These are phyloP conservation scores for Nannizzia gypsea DNA, from an alignment of 2,329 filamentous ascomycete genomes.

Conservation along the genomic window DNA sequence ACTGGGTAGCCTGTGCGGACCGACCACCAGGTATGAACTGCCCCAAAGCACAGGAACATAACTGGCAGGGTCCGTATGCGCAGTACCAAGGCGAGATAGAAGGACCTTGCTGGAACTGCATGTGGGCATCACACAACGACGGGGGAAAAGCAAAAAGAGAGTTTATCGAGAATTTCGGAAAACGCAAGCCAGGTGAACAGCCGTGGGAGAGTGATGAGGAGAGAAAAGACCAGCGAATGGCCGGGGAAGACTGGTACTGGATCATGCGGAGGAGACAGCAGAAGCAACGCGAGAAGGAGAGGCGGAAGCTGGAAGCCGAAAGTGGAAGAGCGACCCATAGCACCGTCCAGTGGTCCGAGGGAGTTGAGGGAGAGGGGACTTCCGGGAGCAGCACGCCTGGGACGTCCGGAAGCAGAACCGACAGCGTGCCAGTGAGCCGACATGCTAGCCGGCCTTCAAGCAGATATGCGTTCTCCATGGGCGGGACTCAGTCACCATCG, in stretches of 20 bases:
- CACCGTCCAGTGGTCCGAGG: neutral
- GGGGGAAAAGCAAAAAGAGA: constrained; percentile 5
- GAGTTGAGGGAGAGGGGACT: neutral
- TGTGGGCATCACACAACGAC: constrained; percentile 5
- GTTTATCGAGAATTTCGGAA: neutral
- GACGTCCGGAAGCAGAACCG: neutral
- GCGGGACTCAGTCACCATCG: neutral
- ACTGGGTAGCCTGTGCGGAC: constrained; percentile 2
- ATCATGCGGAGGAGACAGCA: neutral
- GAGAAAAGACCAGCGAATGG: constrained; percentile 5
- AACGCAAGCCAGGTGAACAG: constrained; percentile 1
- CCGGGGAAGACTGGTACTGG: constrained; percentile 4
- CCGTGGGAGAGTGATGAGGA: constrained; percentile 7
- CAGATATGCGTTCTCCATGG: neutral
- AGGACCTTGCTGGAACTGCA: constrained; percentile 7
- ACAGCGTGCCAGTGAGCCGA: neutral
- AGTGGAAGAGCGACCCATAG: neutral
- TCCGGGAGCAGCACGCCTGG: constrained; percentile 2
- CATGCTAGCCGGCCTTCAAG: neutral
- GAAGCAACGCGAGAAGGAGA: neutral
- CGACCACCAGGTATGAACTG: constrained; percentile 6
- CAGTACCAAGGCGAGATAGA: neutral
- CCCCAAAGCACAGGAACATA: constrained; percentile 1
- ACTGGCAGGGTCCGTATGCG: constrained; percentile 5
- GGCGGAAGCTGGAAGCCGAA: neutral